A percentile compares a stretch with the other conserved stretches of the same genome.
phyloP scores from a whole-genome alignment of 345 rosid species.

The Eucalyptus sp. region DNA sequence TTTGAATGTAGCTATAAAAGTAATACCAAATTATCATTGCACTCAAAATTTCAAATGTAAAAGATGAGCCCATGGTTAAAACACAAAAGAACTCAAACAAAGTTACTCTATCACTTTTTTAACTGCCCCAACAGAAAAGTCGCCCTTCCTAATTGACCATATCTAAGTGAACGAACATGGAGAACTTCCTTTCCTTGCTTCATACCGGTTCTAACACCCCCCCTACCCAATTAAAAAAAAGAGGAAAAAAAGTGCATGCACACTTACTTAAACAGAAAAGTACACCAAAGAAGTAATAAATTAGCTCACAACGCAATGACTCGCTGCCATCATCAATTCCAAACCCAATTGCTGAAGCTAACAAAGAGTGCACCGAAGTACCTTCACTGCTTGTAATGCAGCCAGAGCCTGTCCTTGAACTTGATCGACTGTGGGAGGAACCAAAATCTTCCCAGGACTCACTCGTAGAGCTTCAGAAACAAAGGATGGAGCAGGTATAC shows the following conservation, averaged over 20 bases:
- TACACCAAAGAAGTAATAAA: neutral
- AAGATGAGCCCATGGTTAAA: neutral
- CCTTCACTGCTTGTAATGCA: slow-evolving; percentile 89
- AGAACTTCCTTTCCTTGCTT: neutral
- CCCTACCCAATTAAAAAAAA: neutral
- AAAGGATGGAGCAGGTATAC: slow-evolving; percentile 85
- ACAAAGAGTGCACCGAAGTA: neutral
- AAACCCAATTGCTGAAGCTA: neutral
- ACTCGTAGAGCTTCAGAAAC: slow-evolving; percentile 54
- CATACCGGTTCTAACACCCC: neutral
- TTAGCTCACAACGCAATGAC: neutral
- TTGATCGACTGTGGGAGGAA: slow-evolving; percentile 77
- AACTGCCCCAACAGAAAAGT: neutral
- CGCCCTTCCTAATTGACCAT: neutral
- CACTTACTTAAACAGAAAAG: neutral
- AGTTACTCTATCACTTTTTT: neutral
- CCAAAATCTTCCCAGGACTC: slow-evolving; percentile 68
- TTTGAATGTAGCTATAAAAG: neutral
- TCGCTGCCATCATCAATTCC: neutral
- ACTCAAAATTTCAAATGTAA: neutral
- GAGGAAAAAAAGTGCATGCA: neutral
- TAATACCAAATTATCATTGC: neutral
- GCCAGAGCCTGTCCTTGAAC: slow-evolving; percentile 81
- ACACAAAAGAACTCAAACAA: neutral
- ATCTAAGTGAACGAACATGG: neutral